Evolutionary conservation across 306 rosid species (phyloP), one percentile per base, ranked within the genome.

Genomic region (Cicer pinnatifidum): DNA sequence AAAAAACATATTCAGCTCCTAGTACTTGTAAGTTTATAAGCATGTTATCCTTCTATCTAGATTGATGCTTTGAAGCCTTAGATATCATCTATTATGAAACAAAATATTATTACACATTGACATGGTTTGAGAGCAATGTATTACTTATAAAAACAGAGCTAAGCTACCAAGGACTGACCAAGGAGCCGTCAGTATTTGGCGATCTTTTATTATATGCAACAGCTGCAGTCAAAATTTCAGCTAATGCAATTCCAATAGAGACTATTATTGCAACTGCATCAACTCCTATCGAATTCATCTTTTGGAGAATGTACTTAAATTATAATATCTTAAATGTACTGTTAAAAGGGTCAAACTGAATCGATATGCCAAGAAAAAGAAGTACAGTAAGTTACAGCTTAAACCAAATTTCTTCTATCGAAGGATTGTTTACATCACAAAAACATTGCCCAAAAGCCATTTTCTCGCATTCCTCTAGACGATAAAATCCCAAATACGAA

Each of bases 181-280:
- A 78, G 88, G 84, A 75, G 96, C 91, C 16, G 87, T 89, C 9
- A 75, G 98, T 93, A 39, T 6, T 9, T 16, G 84, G 85, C 44
- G 97, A 43, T 86, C 82, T 86, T 57, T 63, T 82, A 11, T 83
- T 12, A 39, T 94, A 94, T 11, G 90, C 98, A 78, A 97, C 98
- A 60, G 89, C 92, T 43, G 74, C 87, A 38, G 98, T 93, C 85
- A 93, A 80, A 79, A 94, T 82, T 76, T 84, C 94, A 77, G 96
- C 92, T 71, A 84, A 17, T 73, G 78, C 95, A 50, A 91, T 79
- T 48, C 82, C 92, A 50, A 93, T 56, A 2, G 94, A 11, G 70
- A 88, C 72, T 13, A 91, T 67, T 28, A 91, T 47, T 12, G 98
- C 92, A 79, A 75, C 85, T 78, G 91, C 84, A 58, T 83, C 82